Percentiles rank a stretch among this genome's conserved stretches.
These are phyloP conservation scores for Ilyonectria mors-panacis DNA, from an alignment of 2,329 filamentous ascomycete species.

Conservation along the genomic window DNA sequence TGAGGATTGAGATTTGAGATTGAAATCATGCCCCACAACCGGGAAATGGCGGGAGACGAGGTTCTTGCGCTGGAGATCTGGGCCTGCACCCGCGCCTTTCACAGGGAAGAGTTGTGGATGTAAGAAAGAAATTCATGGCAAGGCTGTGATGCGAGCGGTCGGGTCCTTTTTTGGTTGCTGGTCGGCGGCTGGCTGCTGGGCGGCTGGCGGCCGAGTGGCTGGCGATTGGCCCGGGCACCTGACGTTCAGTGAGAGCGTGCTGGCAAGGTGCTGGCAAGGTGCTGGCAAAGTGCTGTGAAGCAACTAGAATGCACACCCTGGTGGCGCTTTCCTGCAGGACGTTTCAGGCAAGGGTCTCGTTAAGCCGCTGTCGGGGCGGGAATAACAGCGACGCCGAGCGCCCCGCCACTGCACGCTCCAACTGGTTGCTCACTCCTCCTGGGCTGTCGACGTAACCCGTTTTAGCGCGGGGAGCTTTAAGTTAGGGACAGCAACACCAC, in stretches of 20 bases:
- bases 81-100: slow-evolving; percentile 16
- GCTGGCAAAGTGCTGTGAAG: neutral
- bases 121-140: slow-evolving; percentile 35
- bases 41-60: slow-evolving; percentile 2
- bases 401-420: neutral
- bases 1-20: slow-evolving; percentile 1
- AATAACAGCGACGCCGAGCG: slow-evolving; percentile 25
- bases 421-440: neutral
- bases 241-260: slow-evolving; percentile 18
- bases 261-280: slow-evolving; percentile 7
- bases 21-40: neutral
- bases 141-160: slow-evolving; percentile 34
- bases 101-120: slow-evolving; percentile 15
- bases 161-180: slow-evolving; percentile 25
- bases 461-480: slow-evolving; percentile 46
- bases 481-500: slow-evolving; percentile 42
- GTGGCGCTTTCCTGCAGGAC: neutral
- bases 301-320: neutral
- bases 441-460: slow-evolving; percentile 28
- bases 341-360: slow-evolving; percentile 3
- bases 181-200: slow-evolving; percentile 17
- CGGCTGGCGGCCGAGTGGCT: slow-evolving; percentile 34
- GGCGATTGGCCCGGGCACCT: slow-evolving; percentile 41
- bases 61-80: slow-evolving; percentile 17
- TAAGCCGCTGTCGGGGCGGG: slow-evolving; percentile 22